Evolutionary conservation across 805 yeast genomes (phyloP), one percentile per base, ranked within the genome.

Genomic region (Zygosaccharomyces bailii): DNA sequence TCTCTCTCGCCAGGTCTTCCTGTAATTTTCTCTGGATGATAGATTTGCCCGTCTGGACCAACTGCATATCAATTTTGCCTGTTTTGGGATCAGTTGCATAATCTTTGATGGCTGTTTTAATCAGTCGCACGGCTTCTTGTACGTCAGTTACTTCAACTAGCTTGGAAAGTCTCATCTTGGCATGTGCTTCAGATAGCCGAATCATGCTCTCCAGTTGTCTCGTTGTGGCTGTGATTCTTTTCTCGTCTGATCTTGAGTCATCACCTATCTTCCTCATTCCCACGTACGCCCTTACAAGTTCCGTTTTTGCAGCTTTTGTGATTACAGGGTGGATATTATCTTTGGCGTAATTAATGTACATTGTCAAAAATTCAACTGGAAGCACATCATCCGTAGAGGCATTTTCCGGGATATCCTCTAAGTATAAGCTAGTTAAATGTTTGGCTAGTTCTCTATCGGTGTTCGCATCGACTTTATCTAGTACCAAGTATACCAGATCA

Each of bases 41-140:
- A 0, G 96, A 86, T 37, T 90, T 89, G 38, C 98, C 99, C 0
- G 98, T 93, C 68, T 91, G 97, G 21, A 93, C 90, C 62, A 93
- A 73, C 63, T 89, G 96, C 96, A 93, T 89, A 63, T 93, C 99
- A 53, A 93, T 93, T 57, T 93, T 79, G 23, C 99, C 99, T 0
- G 99, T 91, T 27, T 83, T 72, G 18, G 99, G 99, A 69, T 93
- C 99, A 2, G 96, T 93, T 11, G 99, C 99, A 63, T 93, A 93
- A 52, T 93, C 98, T 64, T 93, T 93, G 53, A 93, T 86, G 10
- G 99, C 99, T 2, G 95, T 79, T 56, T 85, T 82, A 61, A 91
- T 93, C 53, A 93, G 73, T 53, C 99, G 77, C 2, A 90, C 97
- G 0, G 98, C 96, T 63, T 93, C 99, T 48, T 75, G 74, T 4